These are phyloP conservation scores for Paraphaeosphaeria sporulosa DNA, from an alignment of 2,329 filamentous ascomycete species.

Conservation along the genomic window DNA sequence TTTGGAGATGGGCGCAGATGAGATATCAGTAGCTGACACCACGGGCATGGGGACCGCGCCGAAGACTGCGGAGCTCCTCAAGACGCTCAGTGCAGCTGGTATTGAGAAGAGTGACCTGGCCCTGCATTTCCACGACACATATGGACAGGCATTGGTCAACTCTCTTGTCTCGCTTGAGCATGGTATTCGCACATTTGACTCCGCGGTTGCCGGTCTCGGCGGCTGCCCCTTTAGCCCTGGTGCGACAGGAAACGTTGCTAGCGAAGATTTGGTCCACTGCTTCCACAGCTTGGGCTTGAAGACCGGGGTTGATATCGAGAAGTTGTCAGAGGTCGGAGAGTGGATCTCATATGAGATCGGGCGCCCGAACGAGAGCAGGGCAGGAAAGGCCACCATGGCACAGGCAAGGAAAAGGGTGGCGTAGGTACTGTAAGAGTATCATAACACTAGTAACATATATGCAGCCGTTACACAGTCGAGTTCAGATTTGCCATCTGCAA, in stretches of 20 bases:
- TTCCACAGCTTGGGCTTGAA: constrained; percentile 76
- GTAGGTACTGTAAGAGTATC: not conserved
- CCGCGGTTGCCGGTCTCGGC: constrained; percentile 79
- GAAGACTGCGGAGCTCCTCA: constrained; percentile 69
- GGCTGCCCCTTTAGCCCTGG: constrained; percentile 87
- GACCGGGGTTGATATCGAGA: constrained; percentile 67
- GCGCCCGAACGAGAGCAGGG: constrained; percentile 47
- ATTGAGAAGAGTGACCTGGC: constrained; percentile 75
- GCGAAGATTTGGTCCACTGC: constrained; percentile 82
- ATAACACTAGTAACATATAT: not conserved
- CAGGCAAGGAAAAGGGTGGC: constrained; percentile 31
- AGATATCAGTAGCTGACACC: constrained; percentile 89
- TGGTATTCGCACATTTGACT: constrained; percentile 81
- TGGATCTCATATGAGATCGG: constrained; percentile 50
- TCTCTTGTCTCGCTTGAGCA: constrained; percentile 78
- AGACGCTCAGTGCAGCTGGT: constrained; percentile 70
- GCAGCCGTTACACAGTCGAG: not conserved
- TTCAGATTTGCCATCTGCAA: not conserved
- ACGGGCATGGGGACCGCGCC: constrained; percentile 89
- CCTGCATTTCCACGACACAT: constrained; percentile 90
- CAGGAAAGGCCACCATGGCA: constrained; percentile 48
- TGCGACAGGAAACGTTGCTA: constrained; percentile 85
- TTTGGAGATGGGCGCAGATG: constrained; percentile 86
- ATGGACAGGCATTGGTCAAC: constrained; percentile 85
- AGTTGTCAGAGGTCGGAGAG: constrained; percentile 46